Base-by-base conservation (phyloP, 352 stramenopile species). In the Pelagophyceae sp. region DNA sequence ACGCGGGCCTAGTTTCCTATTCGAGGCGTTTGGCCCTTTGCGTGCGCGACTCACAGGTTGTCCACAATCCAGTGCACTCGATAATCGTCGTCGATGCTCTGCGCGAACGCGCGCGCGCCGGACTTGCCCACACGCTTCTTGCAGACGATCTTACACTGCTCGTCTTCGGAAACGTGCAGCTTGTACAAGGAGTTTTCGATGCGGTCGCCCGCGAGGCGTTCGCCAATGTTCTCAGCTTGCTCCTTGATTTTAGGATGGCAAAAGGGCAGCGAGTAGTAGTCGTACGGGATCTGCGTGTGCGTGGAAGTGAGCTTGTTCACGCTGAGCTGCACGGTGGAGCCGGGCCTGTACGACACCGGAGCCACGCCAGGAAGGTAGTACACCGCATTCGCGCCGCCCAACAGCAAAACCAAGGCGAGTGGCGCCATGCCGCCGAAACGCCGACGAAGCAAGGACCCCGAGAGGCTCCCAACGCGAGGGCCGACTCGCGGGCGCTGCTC, bases 61-160 rank as follows among this genome's bases (percentile, higher is more conserved):
- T 99, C 96, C 77, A 99, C 90, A 77, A 99, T 99, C 93, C 91
- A 98, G 86, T 98, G 98, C 80, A 98, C 91, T 67, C 94, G 91
- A 84, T 99, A 99, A 63, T 83, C 84, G 67, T 89, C 85, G 45
- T 87, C 84, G 79, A 90, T 89, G 64, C 88, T 83, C 27, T 81
- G 72, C 23, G 72, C 60, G 50, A 90, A 78, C n/a, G 79, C 85
- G 1, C 79, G 74, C 5, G 84, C 83, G 15, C 88, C 80, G 6
- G 82, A 38, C 40, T 85, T 82, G 63, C n/a, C 72, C 2, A 74
- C 15, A 5, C 11, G 6, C 38, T 74, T 74, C 33, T 37, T 33
- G 38, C 67, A 74, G 0, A 74, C 61, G 45, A 81, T 84, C 35
- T 83, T 76, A 69, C 87, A 91, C 72, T 82, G 86, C 0, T 83